Evolutionary conservation across 352 stramenopile genomes (phyloP).

Genomic region (Phytophthora meadii): DNA sequence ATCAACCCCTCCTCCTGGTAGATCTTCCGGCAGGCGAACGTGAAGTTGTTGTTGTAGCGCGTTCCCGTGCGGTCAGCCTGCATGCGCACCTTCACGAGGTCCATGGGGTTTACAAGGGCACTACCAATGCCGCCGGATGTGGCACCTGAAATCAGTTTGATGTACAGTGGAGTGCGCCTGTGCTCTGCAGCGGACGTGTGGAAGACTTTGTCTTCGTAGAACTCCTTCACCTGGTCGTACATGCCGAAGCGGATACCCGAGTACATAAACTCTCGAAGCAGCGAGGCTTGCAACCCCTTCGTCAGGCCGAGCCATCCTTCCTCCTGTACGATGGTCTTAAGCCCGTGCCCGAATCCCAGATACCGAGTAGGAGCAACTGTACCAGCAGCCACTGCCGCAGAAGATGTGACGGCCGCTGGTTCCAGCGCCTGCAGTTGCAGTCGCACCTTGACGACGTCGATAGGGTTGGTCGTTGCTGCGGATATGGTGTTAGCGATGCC

Average conservation of each 20-base stretch:
- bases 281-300: slow-evolving; percentile 68
- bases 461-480: slow-evolving; percentile 58
- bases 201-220: slow-evolving; percentile 65
- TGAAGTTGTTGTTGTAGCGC: slow-evolving; percentile 70
- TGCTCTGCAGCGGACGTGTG: slow-evolving; percentile 42
- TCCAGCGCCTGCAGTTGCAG: slow-evolving; percentile 67
- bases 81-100: slow-evolving; percentile 84
- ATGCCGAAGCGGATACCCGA: slow-evolving; percentile 80
- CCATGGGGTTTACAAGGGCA: slow-evolving; percentile 79
- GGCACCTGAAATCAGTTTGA: slow-evolving; percentile 72
- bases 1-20: slow-evolving; percentile 64
- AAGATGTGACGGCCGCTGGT: slow-evolving; percentile 19
- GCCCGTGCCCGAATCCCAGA: slow-evolving; percentile 59
- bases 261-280: slow-evolving; percentile 80
- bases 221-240: slow-evolving; percentile 82
- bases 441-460: slow-evolving; percentile 76
- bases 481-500: slow-evolving; percentile 70
- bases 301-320: slow-evolving; percentile 65
- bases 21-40: slow-evolving; percentile 71
- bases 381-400: slow-evolving; percentile 47
- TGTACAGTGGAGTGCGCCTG: slow-evolving; percentile 55
- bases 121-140: slow-evolving; percentile 69
- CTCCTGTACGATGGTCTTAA: slow-evolving; percentile 61
- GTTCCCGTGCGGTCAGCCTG: slow-evolving; percentile 69
- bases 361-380: slow-evolving; percentile 51